Evolutionary conservation across 1,284 basidiomycete genomes (phyloP), one percentile per base, ranked within the genome.

Genomic region (Tylopilus sp.): DNA sequence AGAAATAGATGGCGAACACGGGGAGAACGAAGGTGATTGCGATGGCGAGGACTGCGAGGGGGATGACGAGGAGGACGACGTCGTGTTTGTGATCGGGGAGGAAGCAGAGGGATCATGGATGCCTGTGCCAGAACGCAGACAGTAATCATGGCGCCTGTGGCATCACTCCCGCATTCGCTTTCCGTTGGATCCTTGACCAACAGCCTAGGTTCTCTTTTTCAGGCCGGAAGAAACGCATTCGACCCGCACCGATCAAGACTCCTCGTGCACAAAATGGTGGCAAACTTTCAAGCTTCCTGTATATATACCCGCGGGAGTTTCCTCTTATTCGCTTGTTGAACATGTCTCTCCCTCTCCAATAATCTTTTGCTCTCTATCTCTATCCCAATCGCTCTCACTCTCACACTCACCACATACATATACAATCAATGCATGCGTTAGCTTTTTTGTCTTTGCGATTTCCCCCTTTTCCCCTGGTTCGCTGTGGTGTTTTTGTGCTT

Each of bases 21-120:
- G 56, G 19, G 63, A 64, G 8, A 49, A 30, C 13, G 61, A 58
- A 3, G 64, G 58, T 16, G 65, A 66, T 40, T 58, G 47, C 30
- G 59, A 60, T 8, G 63, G 58, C 18, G 62, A 59, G 11, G 65
- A 61, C 11, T 63, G 60, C 30, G 60, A 57, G 5, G 63, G 59
- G 11, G 78, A 78, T n/a, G 76, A 76, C n/a, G 77, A 79, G 8
- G 78, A 78, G 13, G 77, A 79, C 25, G 76, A 78, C 25, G 69
- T 79, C 30, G 78, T 73, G 41, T 76, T 79, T 52, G 76, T 79
- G 41, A 69, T 80, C 45, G 75, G 71, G 33, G 65, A 67, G 52
- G 68, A 71, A 42, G 63, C 68, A 9, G 60, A 61, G 28, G 62
- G 63, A 30, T 59, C 66, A 2, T 72, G 70, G 70, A 83, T 62